Percentiles rank a stretch among this genome's conserved stretches.
Conservation (phyloP, 495 filamentous ascomycete genomes). For the Elasticomyces elasticus region DNA sequence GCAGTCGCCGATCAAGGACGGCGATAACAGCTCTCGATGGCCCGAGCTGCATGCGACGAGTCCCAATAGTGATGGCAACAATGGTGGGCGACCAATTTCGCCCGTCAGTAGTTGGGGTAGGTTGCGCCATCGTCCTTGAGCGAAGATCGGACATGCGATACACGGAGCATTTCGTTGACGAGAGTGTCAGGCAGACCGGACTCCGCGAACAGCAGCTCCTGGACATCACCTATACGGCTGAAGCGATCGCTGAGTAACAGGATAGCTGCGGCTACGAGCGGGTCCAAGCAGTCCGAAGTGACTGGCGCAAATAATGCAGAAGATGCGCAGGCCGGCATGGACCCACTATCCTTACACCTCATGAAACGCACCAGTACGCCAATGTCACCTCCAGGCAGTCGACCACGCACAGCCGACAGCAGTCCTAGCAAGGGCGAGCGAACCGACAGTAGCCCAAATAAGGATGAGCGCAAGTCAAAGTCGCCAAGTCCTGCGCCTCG, state of each 20-base stretch:
- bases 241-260: constrained; percentile 1
- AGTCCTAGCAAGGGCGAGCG: not conserved
- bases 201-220: not conserved
- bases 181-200: constrained; percentile 1
- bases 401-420: constrained; percentile 3
- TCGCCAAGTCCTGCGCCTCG: constrained; percentile 15
- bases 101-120: not conserved
- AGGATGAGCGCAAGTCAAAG: not conserved
- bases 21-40: not conserved
- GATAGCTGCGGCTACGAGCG: not conserved
- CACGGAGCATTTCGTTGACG: not conserved
- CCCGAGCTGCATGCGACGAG: not conserved
- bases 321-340: constrained; percentile 16
- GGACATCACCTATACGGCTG: not conserved
- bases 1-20: constrained; percentile 23
- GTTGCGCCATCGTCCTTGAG: not conserved
- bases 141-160: not conserved
- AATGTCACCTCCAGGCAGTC: not conserved
- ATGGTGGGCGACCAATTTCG: not conserved
- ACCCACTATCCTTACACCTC: constrained; percentile 25
- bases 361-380: constrained; percentile 5
- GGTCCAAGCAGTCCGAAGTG: not conserved
- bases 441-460: not conserved
- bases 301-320: not conserved
- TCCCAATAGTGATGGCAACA: not conserved